phyloP scores from a whole-genome alignment of 192 early-diverging fungal genomes.

The Coemansia sp. region DNA sequence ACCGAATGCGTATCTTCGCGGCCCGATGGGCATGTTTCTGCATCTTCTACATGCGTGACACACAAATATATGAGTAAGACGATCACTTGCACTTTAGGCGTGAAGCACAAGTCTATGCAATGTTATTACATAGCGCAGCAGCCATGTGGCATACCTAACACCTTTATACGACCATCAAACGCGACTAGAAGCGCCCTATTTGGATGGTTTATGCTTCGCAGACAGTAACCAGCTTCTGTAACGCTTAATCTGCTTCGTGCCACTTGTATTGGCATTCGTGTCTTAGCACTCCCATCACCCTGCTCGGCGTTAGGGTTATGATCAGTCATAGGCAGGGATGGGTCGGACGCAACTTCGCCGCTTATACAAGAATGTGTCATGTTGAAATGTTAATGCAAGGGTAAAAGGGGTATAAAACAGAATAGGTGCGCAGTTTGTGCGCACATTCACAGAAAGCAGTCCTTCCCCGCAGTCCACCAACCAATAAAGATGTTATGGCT shows the following conservation, averaged over 20 bases:
- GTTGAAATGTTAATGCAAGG: neutral
- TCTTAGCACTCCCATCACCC: neutral
- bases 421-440: neutral
- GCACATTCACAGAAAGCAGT: neutral
- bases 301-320: neutral
- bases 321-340: conserved; percentile 3
- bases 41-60: neutral
- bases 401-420: neutral
- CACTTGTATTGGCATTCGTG: conserved; percentile 13
- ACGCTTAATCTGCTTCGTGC: conserved; percentile 22
- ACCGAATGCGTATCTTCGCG: conserved; percentile 3
- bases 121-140: neutral
- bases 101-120: neutral
- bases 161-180: conserved; percentile 21
- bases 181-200: conserved; percentile 17
- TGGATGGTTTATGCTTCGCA: conserved; percentile 37
- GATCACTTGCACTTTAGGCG: neutral
- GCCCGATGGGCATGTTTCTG: neutral
- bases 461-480: neutral
- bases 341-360: neutral
- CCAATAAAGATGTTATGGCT: neutral
- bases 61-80: neutral
- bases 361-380: conserved; percentile 2
- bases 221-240: conserved; percentile 22
- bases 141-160: conserved; percentile 8